A percentile compares a stretch with the other conserved stretches of the same genome.
Evolutionary conservation across 495 filamentous ascomycete species (phyloP).

Genomic region (Penicillium alfredii): DNA sequence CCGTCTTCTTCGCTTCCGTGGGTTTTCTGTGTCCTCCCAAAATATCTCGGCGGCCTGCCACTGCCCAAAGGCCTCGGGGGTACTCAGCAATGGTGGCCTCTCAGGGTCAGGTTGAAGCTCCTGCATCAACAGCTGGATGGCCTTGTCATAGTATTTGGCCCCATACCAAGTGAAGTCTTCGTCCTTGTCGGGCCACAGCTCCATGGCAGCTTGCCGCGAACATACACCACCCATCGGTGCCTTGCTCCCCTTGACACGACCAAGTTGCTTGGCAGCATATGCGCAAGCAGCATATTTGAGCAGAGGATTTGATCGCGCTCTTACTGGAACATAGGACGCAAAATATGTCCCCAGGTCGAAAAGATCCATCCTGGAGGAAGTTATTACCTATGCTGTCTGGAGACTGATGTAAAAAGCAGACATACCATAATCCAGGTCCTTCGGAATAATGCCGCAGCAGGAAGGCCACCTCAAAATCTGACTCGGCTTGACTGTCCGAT

Average conservation of each 20-base stretch:
- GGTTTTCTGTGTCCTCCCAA: conserved; percentile 25
- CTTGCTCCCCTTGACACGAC: conserved; percentile 47
- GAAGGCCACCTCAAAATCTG: conserved; percentile 54
- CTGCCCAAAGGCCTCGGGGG: conserved; percentile 31
- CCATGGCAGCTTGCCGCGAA: conserved; percentile 46
- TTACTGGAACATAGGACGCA: conserved; percentile 51
- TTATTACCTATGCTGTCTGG: conserved; percentile 11
- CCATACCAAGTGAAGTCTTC: conserved; percentile 52
- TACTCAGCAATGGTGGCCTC: conserved; percentile 32
- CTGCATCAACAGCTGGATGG: conserved; percentile 56
- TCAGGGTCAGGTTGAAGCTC: conserved; percentile 45
- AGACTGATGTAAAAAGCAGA: background rate
- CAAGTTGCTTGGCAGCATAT: conserved; percentile 57
- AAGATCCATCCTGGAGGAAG: conserved; percentile 53
- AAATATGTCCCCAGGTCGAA: conserved; percentile 58
- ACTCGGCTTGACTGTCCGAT: conserved; percentile 32
- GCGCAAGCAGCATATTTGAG: conserved; percentile 56
- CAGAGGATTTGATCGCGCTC: conserved; percentile 50
- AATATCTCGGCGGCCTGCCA: conserved; percentile 37
- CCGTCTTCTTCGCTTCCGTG: conserved; percentile 37
- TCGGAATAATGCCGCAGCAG: conserved; percentile 58
- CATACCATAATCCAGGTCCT: conserved; percentile 52
- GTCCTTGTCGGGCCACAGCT: conserved; percentile 42
- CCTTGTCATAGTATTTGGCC: conserved; percentile 58
- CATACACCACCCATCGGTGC: conserved; percentile 44